Base-by-base conservation (phyloP, 192 early-diverging fungal species). In the Phycomyces nitens region DNA sequence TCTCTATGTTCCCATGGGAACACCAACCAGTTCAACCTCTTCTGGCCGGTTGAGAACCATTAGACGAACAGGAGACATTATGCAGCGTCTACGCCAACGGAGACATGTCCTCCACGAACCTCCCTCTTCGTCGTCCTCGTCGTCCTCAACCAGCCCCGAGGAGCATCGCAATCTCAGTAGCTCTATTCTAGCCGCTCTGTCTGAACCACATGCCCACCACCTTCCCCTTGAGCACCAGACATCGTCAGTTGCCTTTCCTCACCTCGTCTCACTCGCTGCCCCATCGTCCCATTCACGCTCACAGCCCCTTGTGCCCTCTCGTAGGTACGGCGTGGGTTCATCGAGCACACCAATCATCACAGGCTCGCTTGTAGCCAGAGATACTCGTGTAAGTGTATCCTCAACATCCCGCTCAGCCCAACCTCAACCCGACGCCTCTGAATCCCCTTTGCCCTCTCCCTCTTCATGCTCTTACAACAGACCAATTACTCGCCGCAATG, bases 201-300 rank as follows among this genome's bases (percentile, higher is more conserved):
- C 44, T 1, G 42, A 24, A 11, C 24, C 6, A 14, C 20, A 21
- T 29, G 14, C 18, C 50, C 50, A 49, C 14, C 52, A 23, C 18
- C 50, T 24, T 22, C 50, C n/a, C 47, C 44, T 9, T 1, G 15
- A 26, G 14, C 11, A 16, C 29, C 16, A 18, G 42, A 38, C 39
- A 8, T 38, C 40, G 26, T 56, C 53, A 23, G 26, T 26, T 20
- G 60, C 68, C 21, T 70, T 64, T 5, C 54, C 56, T 1, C 16
- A 56, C 2, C 18, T 62, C 42, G 65, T 70, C 29, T 34, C 29
- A 34, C 29, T 34, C 29, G 29, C 29, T 7, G 69, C 39, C 63
- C 68, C 10, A 63, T 75, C 24, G 66, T 75, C 68, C 63, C 68
- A 21, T 61, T 75, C 5, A 66, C 73, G 16, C 68, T 68, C 58